phyloP scores from a whole-genome alignment of 2,329 filamentous ascomycete genomes.

The Ophiostoma quercus region DNA sequence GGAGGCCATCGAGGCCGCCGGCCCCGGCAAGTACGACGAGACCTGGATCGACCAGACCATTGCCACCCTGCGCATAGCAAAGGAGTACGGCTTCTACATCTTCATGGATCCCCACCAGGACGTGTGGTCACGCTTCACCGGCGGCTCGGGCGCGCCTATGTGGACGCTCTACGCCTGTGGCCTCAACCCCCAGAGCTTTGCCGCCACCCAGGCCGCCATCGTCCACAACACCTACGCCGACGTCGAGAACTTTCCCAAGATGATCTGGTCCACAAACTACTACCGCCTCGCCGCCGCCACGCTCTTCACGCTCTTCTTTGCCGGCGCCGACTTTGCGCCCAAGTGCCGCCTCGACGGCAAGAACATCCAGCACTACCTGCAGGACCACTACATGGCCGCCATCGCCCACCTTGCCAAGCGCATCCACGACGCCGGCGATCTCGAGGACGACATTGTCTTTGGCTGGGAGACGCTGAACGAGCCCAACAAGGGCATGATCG shows the following conservation, averaged over 20 bases:
- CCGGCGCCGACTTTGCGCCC: constrained; percentile 82
- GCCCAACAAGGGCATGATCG: constrained; percentile 82
- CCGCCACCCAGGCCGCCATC: constrained; percentile 80
- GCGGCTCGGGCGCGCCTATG: constrained; percentile 91
- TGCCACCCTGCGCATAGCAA: constrained; percentile 73
- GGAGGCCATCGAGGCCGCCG: constrained; percentile 94
- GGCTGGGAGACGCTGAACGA: constrained; percentile 98
- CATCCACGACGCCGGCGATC: constrained; percentile 83
- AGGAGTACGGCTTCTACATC: constrained; percentile 86
- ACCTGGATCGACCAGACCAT: constrained; percentile 91
- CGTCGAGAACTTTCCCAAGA: constrained; percentile 84
- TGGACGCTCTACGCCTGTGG: constrained; percentile 97
- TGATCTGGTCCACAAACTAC: constrained; percentile 99
- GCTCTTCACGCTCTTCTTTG: constrained; percentile 93
- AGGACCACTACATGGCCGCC: constrained; percentile 77
- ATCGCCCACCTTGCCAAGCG: constrained; percentile 74
- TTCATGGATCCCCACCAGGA: constrained; percentile 99
- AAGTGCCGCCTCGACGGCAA: constrained; percentile 87
- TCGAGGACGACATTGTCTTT: constrained; percentile 81
- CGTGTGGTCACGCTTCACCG: constrained; percentile 95
- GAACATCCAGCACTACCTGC: constrained; percentile 95
- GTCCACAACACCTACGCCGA: constrained; percentile 92
- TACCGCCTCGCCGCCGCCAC: constrained; percentile 78
- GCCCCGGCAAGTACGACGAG: constrained; percentile 89
- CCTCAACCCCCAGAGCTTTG: constrained; percentile 79